A percentile compares a stretch with the other conserved stretches of the same genome.
phyloP scores from a whole-genome alignment of 129 eudicot species.

The Flaveria trinervia region DNA sequence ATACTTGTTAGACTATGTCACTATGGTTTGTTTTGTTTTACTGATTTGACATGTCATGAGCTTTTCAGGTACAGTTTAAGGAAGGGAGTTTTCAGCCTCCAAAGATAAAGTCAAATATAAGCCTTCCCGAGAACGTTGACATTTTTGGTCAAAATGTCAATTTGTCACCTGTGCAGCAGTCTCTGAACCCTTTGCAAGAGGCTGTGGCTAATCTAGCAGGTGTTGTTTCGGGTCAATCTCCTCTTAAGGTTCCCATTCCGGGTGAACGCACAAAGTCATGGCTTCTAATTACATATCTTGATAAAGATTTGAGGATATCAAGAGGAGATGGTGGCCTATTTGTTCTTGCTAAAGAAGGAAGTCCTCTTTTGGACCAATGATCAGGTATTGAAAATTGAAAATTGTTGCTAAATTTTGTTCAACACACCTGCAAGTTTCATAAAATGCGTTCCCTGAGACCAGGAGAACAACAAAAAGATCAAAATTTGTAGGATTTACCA shows the following conservation, averaged over 20 bases:
- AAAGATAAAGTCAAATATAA: constrained; percentile 76
- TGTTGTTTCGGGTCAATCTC: constrained; percentile 72
- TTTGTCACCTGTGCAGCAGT: constrained; percentile 66
- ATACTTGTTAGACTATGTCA: background rate
- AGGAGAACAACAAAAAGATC: too few relatives aligned
- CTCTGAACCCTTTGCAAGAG: constrained; percentile 66
- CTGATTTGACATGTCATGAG: background rate
- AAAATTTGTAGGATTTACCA: too few relatives aligned
- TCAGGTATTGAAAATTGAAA: constrained; percentile 36
- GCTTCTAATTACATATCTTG: constrained; percentile 81
- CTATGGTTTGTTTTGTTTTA: background rate
- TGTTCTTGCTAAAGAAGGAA: constrained; percentile 95
- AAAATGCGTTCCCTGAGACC: too few relatives aligned
- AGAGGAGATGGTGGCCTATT: constrained; percentile 99
- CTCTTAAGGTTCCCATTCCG: constrained; percentile 77
- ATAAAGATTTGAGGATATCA: constrained; percentile 87
- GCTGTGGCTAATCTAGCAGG: constrained; percentile 59
- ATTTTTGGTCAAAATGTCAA: constrained; percentile 76
- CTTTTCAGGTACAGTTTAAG: constrained; percentile 73
- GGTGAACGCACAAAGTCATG: constrained; percentile 86
- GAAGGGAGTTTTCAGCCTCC: constrained; percentile 95
- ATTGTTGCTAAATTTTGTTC: background rate
- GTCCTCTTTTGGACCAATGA: constrained; percentile 71
- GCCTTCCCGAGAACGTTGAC: constrained; percentile 71
- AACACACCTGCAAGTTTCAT: background rate